These are phyloP conservation scores for Coemansia interrupta DNA, from an alignment of 192 early-diverging fungal species.

Conservation along the genomic window DNA sequence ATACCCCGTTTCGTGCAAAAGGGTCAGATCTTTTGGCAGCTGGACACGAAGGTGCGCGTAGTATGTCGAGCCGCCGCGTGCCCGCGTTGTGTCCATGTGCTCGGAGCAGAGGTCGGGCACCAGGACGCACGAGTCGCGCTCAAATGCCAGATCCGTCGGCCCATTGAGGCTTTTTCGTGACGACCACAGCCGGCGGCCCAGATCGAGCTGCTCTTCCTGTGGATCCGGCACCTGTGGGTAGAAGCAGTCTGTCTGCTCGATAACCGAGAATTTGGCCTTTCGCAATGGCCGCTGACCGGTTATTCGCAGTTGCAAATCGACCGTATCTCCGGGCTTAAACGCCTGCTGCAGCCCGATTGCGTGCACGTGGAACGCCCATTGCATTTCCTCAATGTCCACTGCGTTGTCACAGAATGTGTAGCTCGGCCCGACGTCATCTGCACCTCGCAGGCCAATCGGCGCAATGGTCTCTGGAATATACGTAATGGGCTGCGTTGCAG, in stretches of 20 bases:
- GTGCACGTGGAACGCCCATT: slow-evolving; percentile 28
- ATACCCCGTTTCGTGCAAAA: slow-evolving; percentile 36
- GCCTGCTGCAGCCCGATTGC: slow-evolving; percentile 37
- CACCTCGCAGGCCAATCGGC: slow-evolving; percentile 6
- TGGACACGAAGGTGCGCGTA: slow-evolving; percentile 22
- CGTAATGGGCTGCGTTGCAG: slow-evolving; percentile 24
- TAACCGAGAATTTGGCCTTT: slow-evolving; percentile 19
- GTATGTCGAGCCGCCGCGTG: slow-evolving; percentile 22
- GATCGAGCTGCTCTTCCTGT: slow-evolving; percentile 45
- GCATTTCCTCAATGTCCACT: slow-evolving; percentile 11
- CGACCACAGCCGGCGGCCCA: slow-evolving; percentile 43
- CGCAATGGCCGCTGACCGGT: slow-evolving; percentile 27
- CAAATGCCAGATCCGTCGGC: slow-evolving; percentile 25
- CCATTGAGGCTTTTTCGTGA: slow-evolving; percentile 11
- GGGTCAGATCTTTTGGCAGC: slow-evolving; percentile 17
- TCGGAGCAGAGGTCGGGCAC: slow-evolving; percentile 25
- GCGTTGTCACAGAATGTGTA: slow-evolving; percentile 43
- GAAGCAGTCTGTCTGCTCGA: slow-evolving; percentile 50
- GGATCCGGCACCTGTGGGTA: slow-evolving; percentile 42
- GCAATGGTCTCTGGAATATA: slow-evolving; percentile 43
- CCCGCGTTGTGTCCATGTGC: slow-evolving; percentile 19
- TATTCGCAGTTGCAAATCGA: slow-evolving; percentile 36
- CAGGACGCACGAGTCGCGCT: slow-evolving; percentile 30
- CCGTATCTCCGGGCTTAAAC: slow-evolving; percentile 34
- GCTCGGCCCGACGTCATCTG: slow-evolving; percentile 1